Evolutionary conservation across 495 filamentous ascomycete species (phyloP), one percentile per base, ranked within the genome.

Genomic region (Parathielavia hyrcaniae): DNA sequence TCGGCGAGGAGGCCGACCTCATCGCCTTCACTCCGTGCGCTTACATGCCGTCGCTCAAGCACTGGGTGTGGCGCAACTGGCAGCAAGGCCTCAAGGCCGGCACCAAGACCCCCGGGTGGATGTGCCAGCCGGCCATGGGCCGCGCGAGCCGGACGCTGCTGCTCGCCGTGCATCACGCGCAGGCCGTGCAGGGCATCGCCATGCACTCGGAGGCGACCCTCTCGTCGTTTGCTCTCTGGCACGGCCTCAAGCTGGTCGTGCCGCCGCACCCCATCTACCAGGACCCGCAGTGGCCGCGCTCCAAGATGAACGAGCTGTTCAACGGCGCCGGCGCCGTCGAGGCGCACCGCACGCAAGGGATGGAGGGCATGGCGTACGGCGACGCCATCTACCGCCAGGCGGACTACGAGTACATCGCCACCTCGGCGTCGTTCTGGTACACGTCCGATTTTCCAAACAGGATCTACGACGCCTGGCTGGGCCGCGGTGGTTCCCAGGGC

Each of bases 71-170:
- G 50, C 9, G 38, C 8, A 32, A 53, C 20, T 53, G 50, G 50
- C 38, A 41, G 1, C 50, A 53, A 13, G 38, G 50, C 3, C 34
- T 53, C 38, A 40, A 41, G 23, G 36, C 50, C 23, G 36, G 50
- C 23, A 32, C 22, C 36, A 34, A 19, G 50, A 26, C 20, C 34
- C 38, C 50, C 12, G 36, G 50, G 14, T 53, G 50, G 50, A 53
- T 53, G 50, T 53, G 50, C 50, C 50, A 53, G 38, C 50, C 50
- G 1, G 50, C 50, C 6, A 53, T 53, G 50, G 50, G 50, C 22
- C 50, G 50, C 50, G 50, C 50, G 13, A 53, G 50, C 50, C 30
- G 38, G 22, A 30, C 34, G 0, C 26, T 53, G 23, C 23, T 53
- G 38, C 50, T 11, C 6, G 50, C 50, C 16, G 50, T 39, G 13